A percentile compares a stretch with the other conserved stretches of the same genome.
phyloP scores from a whole-genome alignment of 164 flowering plant genomes.

The Vitis vinifera region DNA sequence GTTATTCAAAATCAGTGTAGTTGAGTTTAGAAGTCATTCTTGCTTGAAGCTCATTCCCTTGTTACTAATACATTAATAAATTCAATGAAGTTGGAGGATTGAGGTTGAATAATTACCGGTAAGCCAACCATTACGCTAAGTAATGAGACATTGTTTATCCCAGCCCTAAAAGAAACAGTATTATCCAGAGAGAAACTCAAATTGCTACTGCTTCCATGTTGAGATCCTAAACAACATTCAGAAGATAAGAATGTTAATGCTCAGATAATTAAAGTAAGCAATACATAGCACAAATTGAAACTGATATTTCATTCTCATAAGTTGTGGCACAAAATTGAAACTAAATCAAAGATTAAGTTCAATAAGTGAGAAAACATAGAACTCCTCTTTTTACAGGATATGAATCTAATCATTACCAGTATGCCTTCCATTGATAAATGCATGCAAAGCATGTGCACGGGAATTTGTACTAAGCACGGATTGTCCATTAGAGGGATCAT shows the following conservation, averaged over 20 bases:
- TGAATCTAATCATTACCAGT: too few relatives aligned
- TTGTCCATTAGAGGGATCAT: conserved; percentile 23
- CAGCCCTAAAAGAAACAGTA: conserved; percentile 36
- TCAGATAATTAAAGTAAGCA: background rate
- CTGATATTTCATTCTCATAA: too few relatives aligned
- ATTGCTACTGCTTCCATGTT: conserved; percentile 50
- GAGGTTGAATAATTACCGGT: conserved; percentile 50
- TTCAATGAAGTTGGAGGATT: background rate
- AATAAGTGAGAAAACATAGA: too few relatives aligned
- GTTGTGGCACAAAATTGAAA: too few relatives aligned
- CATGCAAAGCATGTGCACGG: conserved; percentile 64
- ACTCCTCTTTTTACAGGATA: too few relatives aligned
- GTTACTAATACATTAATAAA: too few relatives aligned
- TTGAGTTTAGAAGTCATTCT: too few relatives aligned
- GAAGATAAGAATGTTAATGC: too few relatives aligned
- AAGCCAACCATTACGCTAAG: conserved; percentile 86
- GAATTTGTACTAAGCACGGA: conserved; percentile 41
- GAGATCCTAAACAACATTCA: conserved; percentile 42
- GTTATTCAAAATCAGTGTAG: too few relatives aligned
- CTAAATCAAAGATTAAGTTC: too few relatives aligned
- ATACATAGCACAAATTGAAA: background rate
- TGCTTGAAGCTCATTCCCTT: too few relatives aligned
- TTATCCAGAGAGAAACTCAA: conserved; percentile 28
- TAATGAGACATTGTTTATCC: conserved; percentile 62
- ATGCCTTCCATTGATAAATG: conserved; percentile 54